Evolutionary conservation across 2,329 filamentous ascomycete genomes (phyloP).

Genomic region (Fusarium metavorans): DNA sequence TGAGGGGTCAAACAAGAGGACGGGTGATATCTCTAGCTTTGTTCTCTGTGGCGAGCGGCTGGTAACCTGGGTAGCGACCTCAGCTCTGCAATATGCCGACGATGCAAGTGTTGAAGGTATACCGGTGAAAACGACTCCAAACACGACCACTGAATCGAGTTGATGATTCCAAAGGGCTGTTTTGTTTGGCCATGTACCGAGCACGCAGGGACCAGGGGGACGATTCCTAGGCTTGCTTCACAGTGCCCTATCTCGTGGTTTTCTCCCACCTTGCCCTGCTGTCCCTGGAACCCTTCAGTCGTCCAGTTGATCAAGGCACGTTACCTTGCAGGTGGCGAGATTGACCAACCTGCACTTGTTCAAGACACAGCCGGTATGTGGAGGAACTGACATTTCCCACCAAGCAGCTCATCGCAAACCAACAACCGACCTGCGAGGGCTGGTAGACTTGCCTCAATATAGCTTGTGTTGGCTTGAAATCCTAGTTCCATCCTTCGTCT

Average conservation of each 20-base stretch:
- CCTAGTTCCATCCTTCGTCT: background rate
- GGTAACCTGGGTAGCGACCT: background rate
- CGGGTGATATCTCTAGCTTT: background rate
- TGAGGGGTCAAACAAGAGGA: slow-evolving; percentile 25
- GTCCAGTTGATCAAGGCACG: slow-evolving; percentile 10
- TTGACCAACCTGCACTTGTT: slow-evolving; percentile 10
- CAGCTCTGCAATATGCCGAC: background rate
- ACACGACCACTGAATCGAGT: background rate
- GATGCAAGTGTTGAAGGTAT: background rate
- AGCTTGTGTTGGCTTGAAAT: background rate
- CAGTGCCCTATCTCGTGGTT: background rate
- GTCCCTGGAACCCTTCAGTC: background rate
- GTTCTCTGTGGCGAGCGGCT: background rate
- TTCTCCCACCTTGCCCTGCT: slow-evolving; percentile 19
- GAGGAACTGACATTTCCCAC: slow-evolving; percentile 24
- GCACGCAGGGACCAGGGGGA: slow-evolving; percentile 31
- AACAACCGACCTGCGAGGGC: background rate
- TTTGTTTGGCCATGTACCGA: slow-evolving; percentile 25
- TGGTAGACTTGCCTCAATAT: background rate
- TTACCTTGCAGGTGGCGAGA: slow-evolving; percentile 14
- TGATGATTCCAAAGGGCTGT: slow-evolving; percentile 7
- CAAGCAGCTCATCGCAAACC: slow-evolving; percentile 18
- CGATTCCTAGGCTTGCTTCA: background rate
- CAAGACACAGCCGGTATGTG: slow-evolving; percentile 13
- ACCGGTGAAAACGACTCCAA: background rate